Evolutionary conservation across 148 eudicot species (phyloP), one percentile per base, ranked within the genome.

Genomic region (Fallopia convolvulus): DNA sequence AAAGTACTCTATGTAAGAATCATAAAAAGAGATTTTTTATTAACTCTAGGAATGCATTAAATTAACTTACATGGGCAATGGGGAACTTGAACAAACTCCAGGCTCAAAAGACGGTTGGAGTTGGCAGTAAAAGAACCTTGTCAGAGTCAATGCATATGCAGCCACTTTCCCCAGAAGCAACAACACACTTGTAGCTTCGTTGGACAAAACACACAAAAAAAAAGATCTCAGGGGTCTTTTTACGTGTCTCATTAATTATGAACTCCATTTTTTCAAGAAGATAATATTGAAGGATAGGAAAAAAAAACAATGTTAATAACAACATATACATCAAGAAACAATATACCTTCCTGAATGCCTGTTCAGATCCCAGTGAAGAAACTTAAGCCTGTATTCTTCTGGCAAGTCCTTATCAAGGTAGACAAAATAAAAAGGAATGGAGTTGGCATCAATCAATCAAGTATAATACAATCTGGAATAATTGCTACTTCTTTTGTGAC

Each of bases 71-170:
- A 79, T 85, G 55, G 75, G 75, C 80, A 76, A 68, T 50, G 86
- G 83, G 44, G 44, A 44, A 46, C 53, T 72, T 46, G 75, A 44
- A 21, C 75, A 13, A 42, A 44, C 75, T 52, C 84, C 89, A 74
- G 85, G 84, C 70, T 75, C 81, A 70, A 77, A 42, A 76, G 84
- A 77, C 17, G 90, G 89, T 60, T 82, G 72, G 56, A 85, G 88
- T 86, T 85, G 89, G 83, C 88, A 91, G 78, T 89, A 91, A 83
- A 92, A 94, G 79, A 92, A 85, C 48, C 91, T 89, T 39, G 99
- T 94, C 77, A 89, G 79, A 56, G 87, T 87, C 86, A 94, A 85
- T 6, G 99, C 97, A 89, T 91, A 92, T 66, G 93, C 87, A 78
- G 97, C 94, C 83, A 92, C 88, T 83, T 88, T 92, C 60, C 91